phyloP scores from a whole-genome alignment of 2,329 filamentous ascomycete genomes.

The Hypoxylon sp. region DNA sequence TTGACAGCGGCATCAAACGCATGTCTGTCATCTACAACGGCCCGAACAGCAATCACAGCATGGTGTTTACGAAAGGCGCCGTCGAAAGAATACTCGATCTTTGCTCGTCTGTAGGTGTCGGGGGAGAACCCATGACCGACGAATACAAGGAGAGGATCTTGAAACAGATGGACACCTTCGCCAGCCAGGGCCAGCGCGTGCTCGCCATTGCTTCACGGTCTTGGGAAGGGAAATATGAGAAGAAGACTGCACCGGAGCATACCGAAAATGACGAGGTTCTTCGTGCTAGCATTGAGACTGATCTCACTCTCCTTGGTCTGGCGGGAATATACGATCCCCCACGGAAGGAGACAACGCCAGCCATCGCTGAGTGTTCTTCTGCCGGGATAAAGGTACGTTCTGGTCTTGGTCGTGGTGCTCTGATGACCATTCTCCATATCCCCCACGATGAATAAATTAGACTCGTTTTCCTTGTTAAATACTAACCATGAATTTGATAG shows the following conservation, averaged over 20 bases:
- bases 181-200: slow-evolving; percentile 74
- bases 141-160: slow-evolving; percentile 60
- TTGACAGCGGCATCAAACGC: slow-evolving; percentile 79
- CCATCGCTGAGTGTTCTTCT: slow-evolving; percentile 73
- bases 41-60: slow-evolving; percentile 54
- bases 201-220: slow-evolving; percentile 74
- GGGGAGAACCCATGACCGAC: slow-evolving; percentile 57
- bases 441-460: neutral
- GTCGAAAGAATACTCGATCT: slow-evolving; percentile 68
- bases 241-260: slow-evolving; percentile 33
- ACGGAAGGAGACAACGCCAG: slow-evolving; percentile 77
- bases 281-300: slow-evolving; percentile 70
- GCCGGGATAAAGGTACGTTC: slow-evolving; percentile 70
- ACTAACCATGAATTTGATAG: slow-evolving; percentile 8
- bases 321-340: slow-evolving; percentile 88
- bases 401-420: neutral
- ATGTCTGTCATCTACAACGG: slow-evolving; percentile 78
- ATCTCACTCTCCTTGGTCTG: slow-evolving; percentile 79
- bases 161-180: slow-evolving; percentile 65
- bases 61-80: slow-evolving; percentile 69
- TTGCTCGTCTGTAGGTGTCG: slow-evolving; percentile 57
- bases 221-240: slow-evolving; percentile 58
- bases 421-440: neutral
- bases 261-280: slow-evolving; percentile 52
- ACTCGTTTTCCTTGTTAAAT: no score